phyloP scores from a whole-genome alignment of 148 eudicot species.

The Dianthus caryophyllus region DNA sequence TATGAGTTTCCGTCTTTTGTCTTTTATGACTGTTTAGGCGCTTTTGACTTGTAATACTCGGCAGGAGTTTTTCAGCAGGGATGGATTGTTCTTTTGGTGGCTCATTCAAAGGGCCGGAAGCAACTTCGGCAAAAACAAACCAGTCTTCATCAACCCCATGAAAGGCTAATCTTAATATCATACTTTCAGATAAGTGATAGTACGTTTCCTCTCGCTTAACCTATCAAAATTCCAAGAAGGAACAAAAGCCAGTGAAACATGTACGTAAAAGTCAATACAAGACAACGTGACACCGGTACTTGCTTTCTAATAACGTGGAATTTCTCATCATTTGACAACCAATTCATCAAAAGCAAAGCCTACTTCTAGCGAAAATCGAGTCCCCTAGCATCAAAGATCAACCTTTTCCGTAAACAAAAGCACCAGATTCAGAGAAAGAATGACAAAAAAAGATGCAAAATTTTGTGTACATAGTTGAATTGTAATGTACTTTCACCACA shows the following conservation, averaged over 20 bases:
- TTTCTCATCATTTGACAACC: neutral
- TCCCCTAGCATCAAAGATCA: neutral
- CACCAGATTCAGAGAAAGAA: neutral
- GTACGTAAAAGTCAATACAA: slow-evolving; percentile 2
- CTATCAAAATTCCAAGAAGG: slow-evolving; percentile 24
- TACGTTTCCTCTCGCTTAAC: slow-evolving; percentile 40
- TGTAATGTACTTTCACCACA: neutral
- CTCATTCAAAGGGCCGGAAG: neutral
- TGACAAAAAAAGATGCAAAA: neutral
- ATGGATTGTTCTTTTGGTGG: no score
- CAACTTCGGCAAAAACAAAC: slow-evolving; percentile 56
- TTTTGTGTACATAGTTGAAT: neutral
- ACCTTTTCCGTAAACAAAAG: neutral
- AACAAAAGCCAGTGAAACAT: slow-evolving; percentile 8
- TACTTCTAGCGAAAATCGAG: neutral
- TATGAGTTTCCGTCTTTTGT: slow-evolving; percentile 17
- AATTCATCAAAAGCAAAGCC: neutral
- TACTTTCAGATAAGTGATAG: slow-evolving; percentile 53
- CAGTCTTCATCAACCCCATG: slow-evolving; percentile 36
- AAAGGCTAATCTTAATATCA: slow-evolving; percentile 51
- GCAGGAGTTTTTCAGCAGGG: neutral
- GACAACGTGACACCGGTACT: neutral
- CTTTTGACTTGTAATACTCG: neutral
- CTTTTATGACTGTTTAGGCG: slow-evolving; percentile 23
- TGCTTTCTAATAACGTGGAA: neutral